These are phyloP conservation scores for Fusarium bactridioides DNA, from an alignment of 2,329 filamentous ascomycete genomes.

Conservation along the genomic window DNA sequence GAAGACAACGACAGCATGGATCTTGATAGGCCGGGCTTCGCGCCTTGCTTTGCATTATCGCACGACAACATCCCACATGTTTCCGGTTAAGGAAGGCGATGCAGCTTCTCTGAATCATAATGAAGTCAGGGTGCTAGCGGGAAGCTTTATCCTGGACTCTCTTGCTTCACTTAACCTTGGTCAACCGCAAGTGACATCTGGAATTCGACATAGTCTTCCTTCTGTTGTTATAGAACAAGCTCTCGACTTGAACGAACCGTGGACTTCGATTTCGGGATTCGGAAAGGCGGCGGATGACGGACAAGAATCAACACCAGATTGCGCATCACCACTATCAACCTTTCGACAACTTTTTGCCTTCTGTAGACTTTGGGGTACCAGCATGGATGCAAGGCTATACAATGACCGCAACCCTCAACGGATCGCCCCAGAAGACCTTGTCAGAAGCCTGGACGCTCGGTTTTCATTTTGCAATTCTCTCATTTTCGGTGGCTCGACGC, in stretches of 20 bases:
- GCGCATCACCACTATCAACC: conserved; percentile 48
- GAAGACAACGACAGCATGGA: conserved; percentile 66
- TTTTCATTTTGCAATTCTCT: conserved; percentile 52
- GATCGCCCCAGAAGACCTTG: conserved; percentile 43
- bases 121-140: conserved; percentile 50
- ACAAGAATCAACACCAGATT: conserved; percentile 16
- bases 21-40: conserved; percentile 70
- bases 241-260: conserved; percentile 22
- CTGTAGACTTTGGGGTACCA: conserved; percentile 45
- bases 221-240: conserved; percentile 20
- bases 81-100: conserved; percentile 23
- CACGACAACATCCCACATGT: conserved; percentile 25
- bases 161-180: conserved; percentile 61
- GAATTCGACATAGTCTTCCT: conserved; percentile 28
- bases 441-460: conserved; percentile 44
- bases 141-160: conserved; percentile 70
- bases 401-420: conserved; percentile 12
- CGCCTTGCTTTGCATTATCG: conserved; percentile 49
- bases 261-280: conserved; percentile 36
- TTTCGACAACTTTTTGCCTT: conserved; percentile 55
- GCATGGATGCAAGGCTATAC: conserved; percentile 32
- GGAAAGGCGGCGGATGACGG: background rate
- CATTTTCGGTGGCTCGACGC: conserved; percentile 46
- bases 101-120: conserved; percentile 20
- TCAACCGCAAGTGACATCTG: conserved; percentile 39